Evolutionary conservation across 257 asterid species (phyloP).

Genomic region (Solanum virginianum): DNA sequence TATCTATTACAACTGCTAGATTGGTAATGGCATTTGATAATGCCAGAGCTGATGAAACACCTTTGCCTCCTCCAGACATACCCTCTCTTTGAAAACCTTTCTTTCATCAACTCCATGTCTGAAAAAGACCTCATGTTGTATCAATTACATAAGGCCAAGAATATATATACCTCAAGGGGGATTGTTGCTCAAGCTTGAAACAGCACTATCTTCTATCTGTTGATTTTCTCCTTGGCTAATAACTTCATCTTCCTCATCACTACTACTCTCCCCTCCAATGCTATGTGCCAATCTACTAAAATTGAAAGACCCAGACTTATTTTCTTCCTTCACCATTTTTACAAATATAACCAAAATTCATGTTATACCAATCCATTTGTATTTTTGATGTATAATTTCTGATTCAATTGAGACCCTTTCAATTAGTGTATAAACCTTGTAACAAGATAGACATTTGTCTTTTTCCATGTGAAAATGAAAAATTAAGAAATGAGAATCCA

Average conservation of each 20-base stretch:
- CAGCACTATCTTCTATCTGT: background rate
- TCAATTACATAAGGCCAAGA: background rate
- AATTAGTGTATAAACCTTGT: background rate
- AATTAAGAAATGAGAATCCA: background rate
- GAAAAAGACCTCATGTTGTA: background rate
- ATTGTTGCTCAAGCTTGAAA: constrained; percentile 4
- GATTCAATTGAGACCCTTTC: background rate
- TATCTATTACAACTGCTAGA: constrained; percentile 9
- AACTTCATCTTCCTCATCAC: constrained; percentile 13
- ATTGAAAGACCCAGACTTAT: constrained; percentile 28
- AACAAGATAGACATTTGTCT: background rate
- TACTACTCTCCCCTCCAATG: constrained; percentile 17
- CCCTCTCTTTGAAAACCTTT: constrained; percentile 62
- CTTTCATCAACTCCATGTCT: constrained; percentile 73
- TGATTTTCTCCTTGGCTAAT: constrained; percentile 11
- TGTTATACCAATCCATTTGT: background rate
- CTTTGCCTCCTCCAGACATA: constrained; percentile 76
- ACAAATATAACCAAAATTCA: background rate
- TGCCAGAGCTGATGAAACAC: constrained; percentile 71
- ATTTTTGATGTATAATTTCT: background rate
- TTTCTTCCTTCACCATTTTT: constrained; percentile 21
- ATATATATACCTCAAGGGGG: constrained; percentile 18
- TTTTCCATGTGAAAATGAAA: background rate
- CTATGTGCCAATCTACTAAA: constrained; percentile 22
- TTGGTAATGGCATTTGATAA: constrained; percentile 68